phyloP scores from a whole-genome alignment of 352 stramenopile genomes.

The Globisporangium nunn region DNA sequence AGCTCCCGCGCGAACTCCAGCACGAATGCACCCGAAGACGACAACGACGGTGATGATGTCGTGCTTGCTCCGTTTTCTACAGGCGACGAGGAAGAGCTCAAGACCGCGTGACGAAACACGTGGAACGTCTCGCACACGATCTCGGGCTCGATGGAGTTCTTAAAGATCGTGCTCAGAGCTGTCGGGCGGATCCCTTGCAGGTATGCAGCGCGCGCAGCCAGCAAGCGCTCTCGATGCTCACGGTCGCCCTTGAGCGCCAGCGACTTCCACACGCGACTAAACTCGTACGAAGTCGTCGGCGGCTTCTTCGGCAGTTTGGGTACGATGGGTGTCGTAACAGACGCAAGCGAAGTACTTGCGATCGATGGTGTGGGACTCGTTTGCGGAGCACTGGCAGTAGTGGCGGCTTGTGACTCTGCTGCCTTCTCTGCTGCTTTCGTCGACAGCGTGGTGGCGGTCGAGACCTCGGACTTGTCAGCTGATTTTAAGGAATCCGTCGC shows the following conservation, averaged over 20 bases:
- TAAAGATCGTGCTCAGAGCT: constrained; percentile 44
- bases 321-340: constrained; percentile 11
- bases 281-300: constrained; percentile 72
- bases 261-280: constrained; percentile 70
- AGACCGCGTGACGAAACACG: constrained; percentile 24
- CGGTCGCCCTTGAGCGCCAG: constrained; percentile 37
- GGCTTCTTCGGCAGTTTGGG: constrained; percentile 58
- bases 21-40: constrained; percentile 15
- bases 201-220: constrained; percentile 40
- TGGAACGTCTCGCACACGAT: constrained; percentile 63
- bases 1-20: constrained; percentile 32
- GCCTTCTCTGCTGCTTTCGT: not conserved
- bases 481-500: not conserved
- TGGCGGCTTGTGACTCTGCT: not conserved
- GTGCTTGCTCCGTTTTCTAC: not conserved
- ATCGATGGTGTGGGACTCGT: not conserved
- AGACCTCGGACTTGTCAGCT: not conserved
- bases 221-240: constrained; percentile 19
- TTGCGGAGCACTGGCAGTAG: too few species aligned
- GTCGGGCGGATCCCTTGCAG: constrained; percentile 31
- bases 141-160: constrained; percentile 73
- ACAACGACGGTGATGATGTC: constrained; percentile 3
- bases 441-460: not conserved
- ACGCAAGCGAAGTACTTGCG: not conserved
- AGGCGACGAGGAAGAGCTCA: not conserved